Evolutionary conservation across 768 basidiomycete genomes (phyloP).

Genomic region (Lactarius vividus): DNA sequence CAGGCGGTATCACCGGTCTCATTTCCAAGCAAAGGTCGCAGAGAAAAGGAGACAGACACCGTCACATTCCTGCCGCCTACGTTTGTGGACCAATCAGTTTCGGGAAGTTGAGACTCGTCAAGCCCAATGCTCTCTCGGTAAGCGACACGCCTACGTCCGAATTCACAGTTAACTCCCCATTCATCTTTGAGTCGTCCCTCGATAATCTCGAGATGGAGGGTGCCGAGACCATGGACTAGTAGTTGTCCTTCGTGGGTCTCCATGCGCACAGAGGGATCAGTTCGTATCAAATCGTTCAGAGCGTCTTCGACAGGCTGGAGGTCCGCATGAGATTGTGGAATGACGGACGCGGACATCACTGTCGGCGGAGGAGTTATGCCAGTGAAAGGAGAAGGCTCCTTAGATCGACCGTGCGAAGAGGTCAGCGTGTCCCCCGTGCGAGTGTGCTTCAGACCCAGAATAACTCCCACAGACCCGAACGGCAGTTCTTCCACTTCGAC

Average conservation of each 20-base stretch:
- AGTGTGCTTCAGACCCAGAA: slow-evolving; percentile 79
- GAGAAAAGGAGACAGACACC: slow-evolving; percentile 51
- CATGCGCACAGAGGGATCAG: slow-evolving; percentile 83
- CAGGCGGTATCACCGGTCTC: slow-evolving; percentile 67
- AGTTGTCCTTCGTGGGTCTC: slow-evolving; percentile 82
- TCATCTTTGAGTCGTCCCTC: slow-evolving; percentile 78
- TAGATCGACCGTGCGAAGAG: slow-evolving; percentile 41
- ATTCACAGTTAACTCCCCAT: slow-evolving; percentile 74
- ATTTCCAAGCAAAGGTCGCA: slow-evolving; percentile 51
- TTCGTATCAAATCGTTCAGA: slow-evolving; percentile 67
- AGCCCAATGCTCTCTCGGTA: slow-evolving; percentile 62
- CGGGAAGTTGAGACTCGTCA: slow-evolving; percentile 29
- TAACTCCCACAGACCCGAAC: slow-evolving; percentile 80
- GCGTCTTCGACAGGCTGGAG: slow-evolving; percentile 75
- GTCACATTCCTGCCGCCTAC: slow-evolving; percentile 53
- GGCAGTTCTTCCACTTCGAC: slow-evolving; percentile 78
- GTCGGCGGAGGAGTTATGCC: slow-evolving; percentile 77
- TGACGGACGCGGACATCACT: slow-evolving; percentile 80
- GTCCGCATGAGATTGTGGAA: slow-evolving; percentile 78
- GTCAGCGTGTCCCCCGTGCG: slow-evolving; percentile 86
- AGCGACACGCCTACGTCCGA: slow-evolving; percentile 74
- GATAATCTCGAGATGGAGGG: slow-evolving; percentile 85
- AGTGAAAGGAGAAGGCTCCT: slow-evolving; percentile 45
- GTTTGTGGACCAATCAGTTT: slow-evolving; percentile 60
- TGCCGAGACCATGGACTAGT: slow-evolving; percentile 79